These are phyloP conservation scores for Candida fluviatilis DNA, from an alignment of 805 yeast genomes.

Conservation along the genomic window DNA sequence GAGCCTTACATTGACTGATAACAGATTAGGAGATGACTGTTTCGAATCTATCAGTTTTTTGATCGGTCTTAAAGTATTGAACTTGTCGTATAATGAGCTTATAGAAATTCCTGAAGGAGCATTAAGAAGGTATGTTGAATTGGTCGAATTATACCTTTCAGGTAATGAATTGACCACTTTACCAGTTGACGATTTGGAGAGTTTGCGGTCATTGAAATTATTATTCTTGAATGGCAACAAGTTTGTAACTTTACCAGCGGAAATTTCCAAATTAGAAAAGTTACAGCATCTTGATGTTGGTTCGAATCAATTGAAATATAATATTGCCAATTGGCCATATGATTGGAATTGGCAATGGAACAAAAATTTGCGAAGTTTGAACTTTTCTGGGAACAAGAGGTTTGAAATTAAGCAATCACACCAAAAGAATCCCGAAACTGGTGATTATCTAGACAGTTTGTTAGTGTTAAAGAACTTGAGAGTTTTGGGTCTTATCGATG, in stretches of 20 bases:
- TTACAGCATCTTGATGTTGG: constrained; percentile 83
- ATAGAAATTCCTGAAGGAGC: constrained; percentile 80
- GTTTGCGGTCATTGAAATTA: constrained; percentile 51
- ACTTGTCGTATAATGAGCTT: constrained; percentile 80
- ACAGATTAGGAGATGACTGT: constrained; percentile 73
- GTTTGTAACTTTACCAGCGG: constrained; percentile 84
- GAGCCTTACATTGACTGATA: constrained; percentile 71
- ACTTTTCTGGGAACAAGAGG: constrained; percentile 88
- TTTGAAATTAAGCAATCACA: constrained; percentile 77
- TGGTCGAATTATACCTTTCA: constrained; percentile 68
- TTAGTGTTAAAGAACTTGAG: constrained; percentile 59
- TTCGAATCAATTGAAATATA: constrained; percentile 83
- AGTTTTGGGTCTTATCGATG: constrained; percentile 88
- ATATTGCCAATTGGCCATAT: constrained; percentile 89
- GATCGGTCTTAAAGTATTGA: constrained; percentile 55
- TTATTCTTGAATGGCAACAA: constrained; percentile 79
- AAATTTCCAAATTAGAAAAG: constrained; percentile 61
- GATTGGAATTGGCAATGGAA: constrained; percentile 98
- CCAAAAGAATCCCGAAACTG: constrained; percentile 49
- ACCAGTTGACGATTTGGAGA: constrained; percentile 82
- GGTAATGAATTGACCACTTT: constrained; percentile 78
- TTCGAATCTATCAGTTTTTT: constrained; percentile 64
- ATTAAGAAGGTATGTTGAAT: constrained; percentile 47
- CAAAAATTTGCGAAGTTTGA: constrained; percentile 67
- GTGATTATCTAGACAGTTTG: constrained; percentile 66